A percentile compares a stretch with the other conserved stretches of the same genome.
Evolutionary conservation across 108 stramenopile genomes (phyloP).

Genomic region (Nitzschia sp.): DNA sequence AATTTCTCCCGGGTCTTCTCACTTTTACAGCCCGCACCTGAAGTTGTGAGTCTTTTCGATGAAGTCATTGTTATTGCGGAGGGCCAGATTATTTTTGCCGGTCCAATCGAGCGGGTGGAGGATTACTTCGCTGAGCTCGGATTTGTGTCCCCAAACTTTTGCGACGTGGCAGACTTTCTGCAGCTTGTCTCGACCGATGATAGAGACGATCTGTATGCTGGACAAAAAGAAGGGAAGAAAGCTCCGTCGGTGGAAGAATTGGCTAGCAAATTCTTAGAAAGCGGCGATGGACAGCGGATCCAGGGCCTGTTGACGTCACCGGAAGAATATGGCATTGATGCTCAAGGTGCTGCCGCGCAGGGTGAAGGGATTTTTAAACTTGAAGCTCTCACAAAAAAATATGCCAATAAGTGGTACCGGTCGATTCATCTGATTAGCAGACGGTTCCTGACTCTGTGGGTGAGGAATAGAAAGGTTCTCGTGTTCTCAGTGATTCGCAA

Average conservation of each 20-base stretch:
- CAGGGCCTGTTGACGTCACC: conserved; percentile 14
- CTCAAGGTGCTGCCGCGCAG: background rate
- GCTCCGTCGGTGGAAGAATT: conserved; percentile 45
- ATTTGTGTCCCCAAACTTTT: conserved; percentile 51
- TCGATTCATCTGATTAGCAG: conserved; percentile 30
- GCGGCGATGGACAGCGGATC: conserved; percentile 24
- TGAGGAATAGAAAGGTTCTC: conserved; percentile 52
- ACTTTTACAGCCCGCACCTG: conserved; percentile 87
- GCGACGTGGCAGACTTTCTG: conserved; percentile 82
- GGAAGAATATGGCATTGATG: conserved; percentile 15
- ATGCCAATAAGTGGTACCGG: conserved; percentile 45
- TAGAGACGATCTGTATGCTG: conserved; percentile 31
- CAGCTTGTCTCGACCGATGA: conserved; percentile 67
- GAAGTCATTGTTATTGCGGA: conserved; percentile 77
- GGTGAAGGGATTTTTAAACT: conserved; percentile 14
- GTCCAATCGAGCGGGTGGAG: conserved; percentile 67
- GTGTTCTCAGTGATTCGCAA: conserved; percentile 39
- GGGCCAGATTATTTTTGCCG: conserved; percentile 78
- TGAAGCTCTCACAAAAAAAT: conserved; percentile 22
- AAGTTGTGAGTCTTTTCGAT: conserved; percentile 88
- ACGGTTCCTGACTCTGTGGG: conserved; percentile 47
- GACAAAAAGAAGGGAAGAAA: conserved; percentile 10
- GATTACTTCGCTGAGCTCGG: conserved; percentile 69
- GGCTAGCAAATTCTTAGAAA: conserved; percentile 51
- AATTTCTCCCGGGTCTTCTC: conserved; percentile 70